These are phyloP conservation scores for Phanerochaete sordida DNA, from an alignment of 768 basidiomycete species.

Conservation along the genomic window DNA sequence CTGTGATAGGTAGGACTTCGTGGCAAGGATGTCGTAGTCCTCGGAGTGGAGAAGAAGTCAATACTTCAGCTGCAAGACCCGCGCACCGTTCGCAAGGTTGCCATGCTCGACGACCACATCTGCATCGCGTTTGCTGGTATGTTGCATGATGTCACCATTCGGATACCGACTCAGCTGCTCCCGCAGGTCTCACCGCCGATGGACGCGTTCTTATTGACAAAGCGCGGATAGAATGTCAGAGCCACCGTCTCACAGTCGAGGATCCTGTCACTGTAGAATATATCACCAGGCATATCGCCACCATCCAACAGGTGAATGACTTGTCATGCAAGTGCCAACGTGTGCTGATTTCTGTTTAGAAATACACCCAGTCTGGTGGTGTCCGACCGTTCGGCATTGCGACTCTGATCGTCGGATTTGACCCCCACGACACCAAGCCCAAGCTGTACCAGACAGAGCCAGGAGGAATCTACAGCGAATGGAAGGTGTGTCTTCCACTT, in stretches of 20 bases:
- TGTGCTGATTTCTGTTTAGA: conserved; percentile 37
- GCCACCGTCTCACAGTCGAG: conserved; percentile 94
- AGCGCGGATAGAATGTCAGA: conserved; percentile 96
- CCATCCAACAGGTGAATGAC: conserved; percentile 88
- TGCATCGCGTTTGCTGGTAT: conserved; percentile 96
- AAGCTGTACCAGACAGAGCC: conserved; percentile 97
- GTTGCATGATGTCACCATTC: conserved; percentile 18
- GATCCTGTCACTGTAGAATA: conserved; percentile 99
- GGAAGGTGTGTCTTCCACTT: conserved; percentile 68
- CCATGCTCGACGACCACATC: conserved; percentile 96
- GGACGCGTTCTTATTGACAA: conserved; percentile 98
- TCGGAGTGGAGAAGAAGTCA: conserved; percentile 99
- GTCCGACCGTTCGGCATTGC: conserved; percentile 98
- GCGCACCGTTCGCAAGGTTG: conserved; percentile 95
- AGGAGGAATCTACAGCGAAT: conserved; percentile 95
- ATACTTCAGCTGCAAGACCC: conserved; percentile 97
- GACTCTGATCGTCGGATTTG: conserved; percentile 94
- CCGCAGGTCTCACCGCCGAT: conserved; percentile 96
- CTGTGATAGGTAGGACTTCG: conserved; percentile 82
- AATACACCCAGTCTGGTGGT: conserved; percentile 98
- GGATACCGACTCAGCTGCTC: conserved; percentile 2
- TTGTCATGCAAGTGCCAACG: neutral
- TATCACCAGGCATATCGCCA: conserved; percentile 95
- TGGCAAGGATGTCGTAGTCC: conserved; percentile 90
- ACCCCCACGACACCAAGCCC: conserved; percentile 85